Percentiles rank a stretch among this genome's conserved stretches.
phyloP scores from a whole-genome alignment of 2,329 filamentous ascomycete species.

The Orbilia brochopaga region DNA sequence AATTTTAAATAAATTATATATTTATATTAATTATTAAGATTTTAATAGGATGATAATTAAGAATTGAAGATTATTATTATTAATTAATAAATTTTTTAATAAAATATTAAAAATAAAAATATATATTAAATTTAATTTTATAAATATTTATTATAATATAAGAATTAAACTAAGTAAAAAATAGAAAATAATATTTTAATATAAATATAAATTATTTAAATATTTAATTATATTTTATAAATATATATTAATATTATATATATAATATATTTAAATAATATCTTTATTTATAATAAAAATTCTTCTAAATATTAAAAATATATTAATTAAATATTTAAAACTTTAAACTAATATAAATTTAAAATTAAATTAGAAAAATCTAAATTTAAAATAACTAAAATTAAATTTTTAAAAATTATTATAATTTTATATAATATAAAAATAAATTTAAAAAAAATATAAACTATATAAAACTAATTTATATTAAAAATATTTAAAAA shows the following conservation, averaged over 20 bases:
- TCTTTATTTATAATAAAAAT: conserved; percentile 23
- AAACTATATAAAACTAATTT: background rate
- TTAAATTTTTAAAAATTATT: background rate
- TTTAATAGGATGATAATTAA: conserved; percentile 10
- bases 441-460: background rate
- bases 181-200: background rate
- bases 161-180: background rate
- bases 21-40: conserved; percentile 1
- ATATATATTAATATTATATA: conserved; percentile 17
- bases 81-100: conserved; percentile 10
- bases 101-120: conserved; percentile 7
- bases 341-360: background rate
- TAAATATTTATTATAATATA: conserved; percentile 14
- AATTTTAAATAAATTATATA: too few species aligned
- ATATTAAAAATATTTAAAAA: conserved; percentile 6
- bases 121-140: conserved; percentile 14
- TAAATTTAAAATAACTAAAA: conserved; percentile 9
- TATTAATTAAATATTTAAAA: conserved; percentile 10
- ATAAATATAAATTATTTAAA: background rate
- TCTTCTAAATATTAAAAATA: conserved; percentile 9
- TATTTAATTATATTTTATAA: conserved; percentile 19
- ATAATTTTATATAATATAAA: conserved; percentile 6
- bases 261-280: conserved; percentile 39
- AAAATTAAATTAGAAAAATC: background rate
- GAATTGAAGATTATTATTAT: conserved; percentile 14